Base-by-base conservation (phyloP, 176 grass and related monocot species). In the Alloteropsis semialata region DNA sequence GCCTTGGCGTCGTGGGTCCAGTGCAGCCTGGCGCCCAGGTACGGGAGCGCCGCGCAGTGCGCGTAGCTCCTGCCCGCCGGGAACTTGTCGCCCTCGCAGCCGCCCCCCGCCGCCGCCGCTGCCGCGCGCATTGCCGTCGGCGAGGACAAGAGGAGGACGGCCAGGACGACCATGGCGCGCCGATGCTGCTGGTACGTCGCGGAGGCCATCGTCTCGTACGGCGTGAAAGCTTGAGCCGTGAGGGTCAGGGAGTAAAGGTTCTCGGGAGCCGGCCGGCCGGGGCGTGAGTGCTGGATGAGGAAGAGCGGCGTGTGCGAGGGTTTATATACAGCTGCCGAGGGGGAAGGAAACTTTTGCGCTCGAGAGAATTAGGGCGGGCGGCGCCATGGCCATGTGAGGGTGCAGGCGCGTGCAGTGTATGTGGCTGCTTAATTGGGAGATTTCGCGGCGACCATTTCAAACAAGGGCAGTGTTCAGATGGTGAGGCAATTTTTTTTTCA, bases 1-100 rank as follows among this genome's bases (percentile, higher is more conserved):
- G 72, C 9, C 51, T n/a, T 36, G 8, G 64, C 10, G 81, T 94
- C 84, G 87, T 87, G 80, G 25, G 87, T 87, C 92, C 92, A 94
- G 81, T 91, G 81, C 66, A 94, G 84, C 49, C 81, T 41, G 8
- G 89, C 80, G 60, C 81, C 84, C 2, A 94, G 92, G 3, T 8
- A 13, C 12, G 65, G 46, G 0, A 94, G 89, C 46, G 81, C 84
- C 1, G 54, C 72, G 81, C 92, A 94, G 45, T 85, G 41, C 66
- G 54, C 62, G 89, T 82, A 90, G 65, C 13, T 76, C 83, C 4
- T 29, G 34, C 65, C 65, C 0, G 37, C 55, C 1, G 78, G 22
- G 56, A 90, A 76, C 83, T 72, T 82, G 83, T 85, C 83, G 22
- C 72, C 25, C 12, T 29, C 46, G 83, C 88, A 90, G 46, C 24